phyloP scores from a whole-genome alignment of 768 basidiomycete genomes.

The Glaciozyma martinii region DNA sequence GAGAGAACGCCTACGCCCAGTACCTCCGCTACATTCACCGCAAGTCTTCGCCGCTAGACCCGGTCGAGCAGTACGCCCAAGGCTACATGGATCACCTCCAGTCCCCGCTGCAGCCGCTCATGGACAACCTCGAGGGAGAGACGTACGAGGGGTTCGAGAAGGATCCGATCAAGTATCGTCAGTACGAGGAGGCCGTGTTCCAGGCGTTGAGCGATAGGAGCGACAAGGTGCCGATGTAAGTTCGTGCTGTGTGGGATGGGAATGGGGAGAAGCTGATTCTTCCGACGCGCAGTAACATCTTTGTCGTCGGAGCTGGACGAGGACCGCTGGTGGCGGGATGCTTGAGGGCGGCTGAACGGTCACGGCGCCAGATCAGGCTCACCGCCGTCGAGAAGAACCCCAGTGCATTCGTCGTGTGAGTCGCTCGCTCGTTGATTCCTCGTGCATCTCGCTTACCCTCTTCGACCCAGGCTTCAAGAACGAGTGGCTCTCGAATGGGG shows the following conservation, averaged over 20 bases:
- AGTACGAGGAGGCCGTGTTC: conserved; percentile 91
- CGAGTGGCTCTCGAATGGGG: conserved; percentile 76
- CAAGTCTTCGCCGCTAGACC: conserved; percentile 57
- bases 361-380: conserved; percentile 56
- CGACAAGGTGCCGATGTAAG: conserved; percentile 55
- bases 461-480: conserved; percentile 63
- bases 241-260: conserved; percentile 1
- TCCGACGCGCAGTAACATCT: conserved; percentile 56
- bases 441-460: conserved; percentile 1
- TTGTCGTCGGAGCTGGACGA: conserved; percentile 88
- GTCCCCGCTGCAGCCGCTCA: conserved; percentile 78
- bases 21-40: conserved; percentile 75
- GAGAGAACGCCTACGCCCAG: conserved; percentile 77
- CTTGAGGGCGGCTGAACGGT: conserved; percentile 62
- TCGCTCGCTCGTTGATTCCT: conserved; percentile 30
- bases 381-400: conserved; percentile 90
- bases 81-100: conserved; percentile 95
- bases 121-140: conserved; percentile 91
- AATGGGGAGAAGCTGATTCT: conserved; percentile 7
- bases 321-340: conserved; percentile 84
- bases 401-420: conserved; percentile 88
- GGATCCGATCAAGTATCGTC: conserved; percentile 90
- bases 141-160: conserved; percentile 97
- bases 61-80: conserved; percentile 79
- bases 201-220: conserved; percentile 68